A percentile compares a stretch with the other conserved stretches of the same genome.
phyloP scores from a whole-genome alignment of 495 filamentous ascomycete genomes.

The Aspergillus nidulans region DNA sequence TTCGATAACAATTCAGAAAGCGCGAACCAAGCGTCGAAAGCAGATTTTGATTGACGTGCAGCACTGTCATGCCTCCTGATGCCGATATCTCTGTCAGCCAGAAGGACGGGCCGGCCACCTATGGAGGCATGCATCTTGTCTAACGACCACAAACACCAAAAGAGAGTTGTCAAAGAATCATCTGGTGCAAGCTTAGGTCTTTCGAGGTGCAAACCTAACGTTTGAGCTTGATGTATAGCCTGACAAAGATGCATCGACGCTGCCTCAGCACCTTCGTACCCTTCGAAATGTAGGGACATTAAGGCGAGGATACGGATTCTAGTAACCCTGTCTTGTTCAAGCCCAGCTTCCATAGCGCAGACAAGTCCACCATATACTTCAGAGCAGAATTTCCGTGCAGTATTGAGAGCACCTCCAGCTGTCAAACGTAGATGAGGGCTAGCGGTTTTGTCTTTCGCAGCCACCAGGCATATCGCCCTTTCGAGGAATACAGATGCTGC shows the following conservation, averaged over 20 bases:
- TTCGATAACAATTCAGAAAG: conserved; percentile 55
- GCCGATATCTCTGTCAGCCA: conserved; percentile 62
- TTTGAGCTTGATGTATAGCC: conserved; percentile 59
- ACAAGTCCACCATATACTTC: conserved; percentile 37
- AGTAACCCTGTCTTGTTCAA: conserved; percentile 41
- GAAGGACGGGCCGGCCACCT: conserved; percentile 58
- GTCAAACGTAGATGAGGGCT: conserved; percentile 27
- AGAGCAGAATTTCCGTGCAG: conserved; percentile 32
- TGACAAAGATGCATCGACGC: conserved; percentile 43
- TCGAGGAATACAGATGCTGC: conserved; percentile 34
- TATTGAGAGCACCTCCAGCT: conserved; percentile 21
- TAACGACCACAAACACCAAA: conserved; percentile 65
- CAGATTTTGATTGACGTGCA: conserved; percentile 19
- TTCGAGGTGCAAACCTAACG: conserved; percentile 58
- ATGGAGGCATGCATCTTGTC: conserved; percentile 62
- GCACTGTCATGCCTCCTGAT: conserved; percentile 25
- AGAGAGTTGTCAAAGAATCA: conserved; percentile 48
- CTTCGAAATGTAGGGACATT: conserved; percentile 44
- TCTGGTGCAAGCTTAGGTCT: conserved; percentile 31
- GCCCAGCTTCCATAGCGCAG: conserved; percentile 33
- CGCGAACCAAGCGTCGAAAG: conserved; percentile 50
- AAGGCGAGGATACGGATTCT: conserved; percentile 43
- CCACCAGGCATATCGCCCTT: conserved; percentile 42
- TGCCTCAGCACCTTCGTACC: conserved; percentile 41
- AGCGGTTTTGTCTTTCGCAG: conserved; percentile 39